These are phyloP conservation scores for Rhododendron mucronatum DNA, from an alignment of 148 eudicot genomes.

Conservation along the genomic window DNA sequence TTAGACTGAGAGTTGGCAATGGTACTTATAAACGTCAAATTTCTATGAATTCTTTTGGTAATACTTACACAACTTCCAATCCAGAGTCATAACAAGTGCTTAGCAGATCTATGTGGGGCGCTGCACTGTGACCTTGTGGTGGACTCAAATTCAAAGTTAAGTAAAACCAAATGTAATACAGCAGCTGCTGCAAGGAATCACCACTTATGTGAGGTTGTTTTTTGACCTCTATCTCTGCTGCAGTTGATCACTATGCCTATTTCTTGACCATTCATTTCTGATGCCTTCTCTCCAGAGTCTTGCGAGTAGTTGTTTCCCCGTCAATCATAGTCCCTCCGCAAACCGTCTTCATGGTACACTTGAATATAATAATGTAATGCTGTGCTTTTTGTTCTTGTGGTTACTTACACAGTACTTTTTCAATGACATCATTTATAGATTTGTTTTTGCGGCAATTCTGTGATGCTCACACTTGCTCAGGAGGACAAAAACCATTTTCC, in stretches of 20 bases:
- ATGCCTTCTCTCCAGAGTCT: constrained; percentile 53
- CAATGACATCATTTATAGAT: constrained; percentile 32
- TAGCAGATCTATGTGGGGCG: constrained; percentile 90
- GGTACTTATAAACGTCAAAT: not conserved
- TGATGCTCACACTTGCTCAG: constrained; percentile 84
- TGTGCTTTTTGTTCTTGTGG: not conserved
- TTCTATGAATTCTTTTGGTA: not conserved
- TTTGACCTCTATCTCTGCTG: constrained; percentile 9
- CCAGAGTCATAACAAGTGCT: constrained; percentile 80
- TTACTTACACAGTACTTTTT: constrained; percentile 1
- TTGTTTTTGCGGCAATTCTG: constrained; percentile 87
- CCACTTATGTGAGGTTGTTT: constrained; percentile 86
- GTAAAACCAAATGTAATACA: constrained; percentile 75
- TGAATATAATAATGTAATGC: not conserved
- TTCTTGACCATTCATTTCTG: not conserved
- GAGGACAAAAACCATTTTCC: constrained; percentile 57
- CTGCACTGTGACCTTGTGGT: constrained; percentile 78
- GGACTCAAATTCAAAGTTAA: constrained; percentile 36
- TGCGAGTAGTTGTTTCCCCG: constrained; percentile 79
- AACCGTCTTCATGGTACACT: constrained; percentile 81
- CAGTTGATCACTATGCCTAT: constrained; percentile 4
- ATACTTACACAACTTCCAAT: not conserved
- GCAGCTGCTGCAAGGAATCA: constrained; percentile 78
- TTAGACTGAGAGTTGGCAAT: not conserved
- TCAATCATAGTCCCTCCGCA: constrained; percentile 64